phyloP scores from a whole-genome alignment of 2,329 filamentous ascomycete species.

The Phyllosticta citriasiana region DNA sequence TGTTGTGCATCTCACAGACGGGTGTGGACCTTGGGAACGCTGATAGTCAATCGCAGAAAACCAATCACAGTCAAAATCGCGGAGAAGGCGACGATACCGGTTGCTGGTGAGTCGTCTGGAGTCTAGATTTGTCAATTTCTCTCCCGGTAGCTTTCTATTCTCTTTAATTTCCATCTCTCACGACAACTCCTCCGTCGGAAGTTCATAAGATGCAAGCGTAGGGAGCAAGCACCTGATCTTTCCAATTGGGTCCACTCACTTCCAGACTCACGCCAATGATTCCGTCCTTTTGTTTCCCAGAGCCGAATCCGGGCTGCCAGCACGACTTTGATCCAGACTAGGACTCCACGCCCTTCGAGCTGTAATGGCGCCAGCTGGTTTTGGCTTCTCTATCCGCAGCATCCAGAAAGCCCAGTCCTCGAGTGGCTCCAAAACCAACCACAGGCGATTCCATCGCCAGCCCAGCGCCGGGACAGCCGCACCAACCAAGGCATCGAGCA shows the following conservation, averaged over 20 bases:
- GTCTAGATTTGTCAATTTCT: no score
- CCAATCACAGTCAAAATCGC: no score
- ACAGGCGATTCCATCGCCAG: constrained; percentile 20
- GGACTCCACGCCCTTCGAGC: neutral
- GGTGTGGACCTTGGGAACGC: no score
- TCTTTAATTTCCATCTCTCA: no score
- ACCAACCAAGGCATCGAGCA: constrained; percentile 29
- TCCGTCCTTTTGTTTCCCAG: neutral
- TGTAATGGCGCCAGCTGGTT: neutral
- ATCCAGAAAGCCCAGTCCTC: constrained; percentile 15
- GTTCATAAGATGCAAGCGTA: no score
- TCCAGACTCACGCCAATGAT: neutral
- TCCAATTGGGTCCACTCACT: neutral
- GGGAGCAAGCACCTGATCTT: no score
- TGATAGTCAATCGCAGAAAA: no score
- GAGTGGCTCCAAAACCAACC: constrained; percentile 7
- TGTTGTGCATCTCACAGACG: no score
- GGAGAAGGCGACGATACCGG: no score
- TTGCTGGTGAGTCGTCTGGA: no score
- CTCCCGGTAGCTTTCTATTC: no score
- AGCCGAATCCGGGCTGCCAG: neutral
- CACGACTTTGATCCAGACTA: neutral
- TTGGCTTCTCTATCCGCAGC: constrained; percentile 14
- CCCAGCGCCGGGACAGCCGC: constrained; percentile 26
- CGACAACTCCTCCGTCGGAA: no score